A percentile compares a stretch with the other conserved stretches of the same genome.
phyloP scores from a whole-genome alignment of 768 basidiomycete genomes.

The Amanita polypyramis region DNA sequence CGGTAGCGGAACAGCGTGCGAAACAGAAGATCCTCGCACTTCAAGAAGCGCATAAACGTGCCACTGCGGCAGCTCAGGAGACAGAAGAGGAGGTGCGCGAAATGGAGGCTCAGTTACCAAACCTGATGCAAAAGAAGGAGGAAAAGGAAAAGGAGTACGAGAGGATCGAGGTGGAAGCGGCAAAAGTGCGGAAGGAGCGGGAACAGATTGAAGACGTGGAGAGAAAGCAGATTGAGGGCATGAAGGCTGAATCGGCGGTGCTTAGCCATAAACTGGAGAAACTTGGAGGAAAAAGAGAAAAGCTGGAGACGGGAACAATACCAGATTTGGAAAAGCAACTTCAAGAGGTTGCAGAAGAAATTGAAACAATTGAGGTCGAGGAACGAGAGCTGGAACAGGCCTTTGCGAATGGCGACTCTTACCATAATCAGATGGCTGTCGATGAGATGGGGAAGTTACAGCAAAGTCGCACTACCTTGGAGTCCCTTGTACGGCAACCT shows the following conservation, averaged over 20 bases:
- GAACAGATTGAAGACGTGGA: constrained; percentile 37
- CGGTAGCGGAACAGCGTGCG: constrained; percentile 64
- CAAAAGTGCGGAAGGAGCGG: constrained; percentile 30
- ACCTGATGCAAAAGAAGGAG: constrained; percentile 24
- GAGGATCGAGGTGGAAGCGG: constrained; percentile 38
- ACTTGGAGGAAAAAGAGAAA: constrained; percentile 53
- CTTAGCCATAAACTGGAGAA: constrained; percentile 59
- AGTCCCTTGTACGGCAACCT: background rate
- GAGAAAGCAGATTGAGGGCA: constrained; percentile 42
- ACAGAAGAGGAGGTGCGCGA: constrained; percentile 34
- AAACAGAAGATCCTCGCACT: constrained; percentile 81
- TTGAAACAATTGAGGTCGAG: constrained; percentile 34
- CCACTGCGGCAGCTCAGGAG: constrained; percentile 44
- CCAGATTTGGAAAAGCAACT: constrained; percentile 63
- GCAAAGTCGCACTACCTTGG: background rate
- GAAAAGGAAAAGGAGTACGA: constrained; percentile 32
- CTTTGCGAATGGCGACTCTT: background rate
- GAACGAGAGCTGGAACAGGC: constrained; percentile 18
- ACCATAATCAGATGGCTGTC: constrained; percentile 3
- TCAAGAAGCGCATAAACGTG: constrained; percentile 81
- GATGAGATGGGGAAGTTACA: constrained; percentile 7
- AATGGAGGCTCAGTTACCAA: constrained; percentile 34
- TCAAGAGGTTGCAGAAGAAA: constrained; percentile 46
- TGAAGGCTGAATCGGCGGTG: constrained; percentile 46
- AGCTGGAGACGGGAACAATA: constrained; percentile 45